Evolutionary conservation across 345 rosid genomes (phyloP).

Genomic region (Eucalyptus polybractea): DNA sequence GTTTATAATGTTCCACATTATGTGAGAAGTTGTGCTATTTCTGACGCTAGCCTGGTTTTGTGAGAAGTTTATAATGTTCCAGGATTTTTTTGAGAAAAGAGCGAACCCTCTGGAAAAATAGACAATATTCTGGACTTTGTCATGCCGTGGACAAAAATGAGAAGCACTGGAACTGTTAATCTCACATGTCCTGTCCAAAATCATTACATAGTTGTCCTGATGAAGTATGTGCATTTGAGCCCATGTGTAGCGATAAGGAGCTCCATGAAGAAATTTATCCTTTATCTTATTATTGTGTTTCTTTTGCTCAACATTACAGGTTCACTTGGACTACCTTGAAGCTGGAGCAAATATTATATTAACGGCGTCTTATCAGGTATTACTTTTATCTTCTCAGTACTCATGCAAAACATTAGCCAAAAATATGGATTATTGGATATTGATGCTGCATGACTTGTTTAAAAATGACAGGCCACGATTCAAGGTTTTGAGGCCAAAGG

Average conservation of each 20-base stretch:
- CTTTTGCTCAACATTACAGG: slow-evolving; percentile 22
- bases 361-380: slow-evolving; percentile 86
- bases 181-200: not conserved
- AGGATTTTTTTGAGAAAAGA: not conserved
- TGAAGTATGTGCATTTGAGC: not conserved
- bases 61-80: not conserved
- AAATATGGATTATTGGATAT: not conserved
- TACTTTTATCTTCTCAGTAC: not conserved
- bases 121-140: not conserved
- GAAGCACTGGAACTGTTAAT: not conserved
- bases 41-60: not conserved
- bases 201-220: not conserved
- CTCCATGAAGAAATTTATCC: not conserved
- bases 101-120: not conserved
- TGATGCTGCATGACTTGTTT: not conserved
- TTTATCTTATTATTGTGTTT: not conserved
- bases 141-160: not conserved
- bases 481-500: slow-evolving; percentile 89
- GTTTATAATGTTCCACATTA: no score
- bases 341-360: slow-evolving; percentile 75
- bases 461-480: slow-evolving; percentile 50
- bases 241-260: not conserved
- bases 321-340: slow-evolving; percentile 82
- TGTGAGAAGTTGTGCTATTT: no score
- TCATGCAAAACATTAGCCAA: not conserved